Evolutionary conservation across 345 rosid genomes (phyloP).

Genomic region (Pugionium dolabratum): DNA sequence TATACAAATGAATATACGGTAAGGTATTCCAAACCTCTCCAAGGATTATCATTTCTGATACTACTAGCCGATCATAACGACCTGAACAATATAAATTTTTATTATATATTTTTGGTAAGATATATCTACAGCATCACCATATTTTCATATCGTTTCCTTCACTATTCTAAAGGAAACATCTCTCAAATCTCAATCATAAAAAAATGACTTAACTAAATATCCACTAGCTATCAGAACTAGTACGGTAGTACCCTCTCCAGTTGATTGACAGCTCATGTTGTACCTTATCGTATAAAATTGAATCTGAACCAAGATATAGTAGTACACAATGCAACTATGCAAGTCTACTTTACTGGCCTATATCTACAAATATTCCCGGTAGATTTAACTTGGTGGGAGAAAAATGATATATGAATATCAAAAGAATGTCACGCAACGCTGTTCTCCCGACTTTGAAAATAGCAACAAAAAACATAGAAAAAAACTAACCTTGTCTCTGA

Average conservation of each 20-base stretch:
- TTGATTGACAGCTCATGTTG: conserved; percentile 6
- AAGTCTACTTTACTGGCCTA: background rate
- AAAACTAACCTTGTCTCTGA: conserved; percentile 77
- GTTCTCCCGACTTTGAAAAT: background rate
- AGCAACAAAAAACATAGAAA: background rate
- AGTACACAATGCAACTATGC: background rate
- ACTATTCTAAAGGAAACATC: background rate
- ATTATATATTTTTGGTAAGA: background rate
- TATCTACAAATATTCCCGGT: background rate
- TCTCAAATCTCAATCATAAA: background rate
- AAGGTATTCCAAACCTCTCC: conserved; percentile 18
- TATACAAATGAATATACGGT: conserved; percentile 12
- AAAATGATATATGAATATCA: conserved; percentile 2
- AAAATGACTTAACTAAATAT: conserved; percentile 6
- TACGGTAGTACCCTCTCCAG: background rate
- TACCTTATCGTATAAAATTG: background rate
- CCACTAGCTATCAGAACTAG: background rate
- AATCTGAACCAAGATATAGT: background rate
- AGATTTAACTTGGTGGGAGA: background rate
- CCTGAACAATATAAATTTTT: background rate
- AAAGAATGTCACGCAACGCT: background rate
- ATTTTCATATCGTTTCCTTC: background rate
- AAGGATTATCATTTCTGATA: conserved; percentile 5
- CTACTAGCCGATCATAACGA: background rate
- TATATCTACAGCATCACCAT: background rate